Evolutionary conservation across 2,329 filamentous ascomycete species (phyloP).

Genomic region (Xylaria sp.): DNA sequence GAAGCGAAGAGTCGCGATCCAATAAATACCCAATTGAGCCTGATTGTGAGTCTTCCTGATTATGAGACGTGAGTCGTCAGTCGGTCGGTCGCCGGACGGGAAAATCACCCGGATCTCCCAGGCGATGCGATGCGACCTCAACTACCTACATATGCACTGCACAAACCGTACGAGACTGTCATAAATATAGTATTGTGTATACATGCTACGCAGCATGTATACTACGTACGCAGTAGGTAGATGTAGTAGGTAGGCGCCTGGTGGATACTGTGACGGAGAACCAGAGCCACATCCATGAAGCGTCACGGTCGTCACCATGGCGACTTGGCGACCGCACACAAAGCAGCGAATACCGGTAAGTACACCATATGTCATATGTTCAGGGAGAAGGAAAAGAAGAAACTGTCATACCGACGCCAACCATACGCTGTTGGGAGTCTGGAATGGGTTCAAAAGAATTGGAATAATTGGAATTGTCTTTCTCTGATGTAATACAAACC

Average conservation of each 20-base stretch:
- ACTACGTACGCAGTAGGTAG: too few species aligned
- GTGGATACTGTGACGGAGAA: neutral
- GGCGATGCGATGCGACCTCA: constrained; percentile 4
- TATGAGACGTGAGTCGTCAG: constrained; percentile 14
- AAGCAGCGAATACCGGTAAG: neutral
- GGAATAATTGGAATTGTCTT: constrained; percentile 33
- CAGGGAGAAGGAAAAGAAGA: neutral
- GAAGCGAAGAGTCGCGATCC: constrained; percentile 21
- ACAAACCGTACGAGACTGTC: neutral
- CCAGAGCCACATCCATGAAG: neutral
- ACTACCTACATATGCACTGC: neutral
- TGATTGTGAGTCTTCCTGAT: constrained; percentile 18
- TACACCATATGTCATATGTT: too few species aligned
- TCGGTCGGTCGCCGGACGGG: constrained; percentile 26
- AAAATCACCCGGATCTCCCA: constrained; percentile 29
- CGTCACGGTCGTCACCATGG: constrained; percentile 3
- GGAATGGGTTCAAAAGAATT: constrained; percentile 19
- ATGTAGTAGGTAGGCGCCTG: too few species aligned
- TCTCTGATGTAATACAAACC: constrained; percentile 17
- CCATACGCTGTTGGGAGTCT: neutral
- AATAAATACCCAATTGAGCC: constrained; percentile 31
- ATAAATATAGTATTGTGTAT: constrained; percentile 4
- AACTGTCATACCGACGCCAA: neutral
- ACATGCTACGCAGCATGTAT: too few species aligned
- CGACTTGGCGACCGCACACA: neutral